Conservation (phyloP, 441 rosid genomes). For the Monsonia emarginata region DNA sequence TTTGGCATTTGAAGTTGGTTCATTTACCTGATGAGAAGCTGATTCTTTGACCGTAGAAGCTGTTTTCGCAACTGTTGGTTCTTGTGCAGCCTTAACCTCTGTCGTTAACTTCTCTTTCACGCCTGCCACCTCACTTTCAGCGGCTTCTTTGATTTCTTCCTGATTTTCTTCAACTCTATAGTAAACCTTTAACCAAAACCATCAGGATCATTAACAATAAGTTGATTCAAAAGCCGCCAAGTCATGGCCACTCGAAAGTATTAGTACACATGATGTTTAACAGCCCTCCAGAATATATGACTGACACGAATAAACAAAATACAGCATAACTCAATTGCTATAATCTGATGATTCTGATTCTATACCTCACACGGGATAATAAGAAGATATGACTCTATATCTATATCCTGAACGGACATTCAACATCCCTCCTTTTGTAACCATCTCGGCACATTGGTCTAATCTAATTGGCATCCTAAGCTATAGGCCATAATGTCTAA, state of each 20-base stretch:
- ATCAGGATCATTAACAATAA: not conserved
- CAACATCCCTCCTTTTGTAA: not conserved
- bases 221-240: not conserved
- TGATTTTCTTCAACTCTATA: slow-evolving; percentile 43
- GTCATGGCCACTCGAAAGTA: too few relatives aligned
- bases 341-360: not conserved
- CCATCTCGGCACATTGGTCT: not conserved
- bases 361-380: not conserved
- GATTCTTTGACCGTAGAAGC: slow-evolving; percentile 10
- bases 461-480: not conserved
- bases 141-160: slow-evolving; percentile 14
- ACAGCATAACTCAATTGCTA: not conserved
- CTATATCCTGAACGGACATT: not conserved
- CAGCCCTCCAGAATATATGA: not conserved
- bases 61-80: slow-evolving; percentile 13
- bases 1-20: not conserved
- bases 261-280: not conserved
- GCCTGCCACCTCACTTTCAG: not conserved
- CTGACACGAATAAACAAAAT: not conserved
- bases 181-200: slow-evolving; percentile 34
- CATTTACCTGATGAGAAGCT: not conserved
- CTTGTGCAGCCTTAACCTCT: slow-evolving; percentile 10
- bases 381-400: not conserved
- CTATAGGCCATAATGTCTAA: not conserved
- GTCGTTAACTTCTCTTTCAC: slow-evolving; percentile 9